These are phyloP conservation scores for Mycena pura DNA, from an alignment of 768 basidiomycete species.

Conservation along the genomic window DNA sequence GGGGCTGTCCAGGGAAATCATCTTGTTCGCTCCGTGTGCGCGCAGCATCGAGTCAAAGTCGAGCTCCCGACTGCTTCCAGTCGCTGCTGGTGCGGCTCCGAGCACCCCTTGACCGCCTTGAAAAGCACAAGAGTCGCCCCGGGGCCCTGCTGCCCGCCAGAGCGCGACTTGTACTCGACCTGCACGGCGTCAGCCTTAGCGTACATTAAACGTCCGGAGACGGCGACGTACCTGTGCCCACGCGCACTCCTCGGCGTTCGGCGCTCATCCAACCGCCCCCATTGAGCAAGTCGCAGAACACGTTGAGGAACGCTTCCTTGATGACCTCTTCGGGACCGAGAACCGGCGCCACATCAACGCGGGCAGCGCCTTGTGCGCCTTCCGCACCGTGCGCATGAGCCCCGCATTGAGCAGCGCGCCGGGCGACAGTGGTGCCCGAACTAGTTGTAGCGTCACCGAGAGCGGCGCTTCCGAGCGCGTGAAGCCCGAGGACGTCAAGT, in stretches of 20 bases:
- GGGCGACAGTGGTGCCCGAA: slow-evolving; percentile 51
- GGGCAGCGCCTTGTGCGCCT: slow-evolving; percentile 80
- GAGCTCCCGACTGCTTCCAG: slow-evolving; percentile 54
- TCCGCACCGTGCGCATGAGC: slow-evolving; percentile 80
- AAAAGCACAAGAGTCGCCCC: slow-evolving; percentile 78
- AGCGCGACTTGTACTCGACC: slow-evolving; percentile 88
- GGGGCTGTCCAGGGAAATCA: slow-evolving; percentile 46
- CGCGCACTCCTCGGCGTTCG: slow-evolving; percentile 83
- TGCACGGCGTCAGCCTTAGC: slow-evolving; percentile 35
- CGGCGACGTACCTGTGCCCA: slow-evolving; percentile 90
- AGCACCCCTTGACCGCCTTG: slow-evolving; percentile 87
- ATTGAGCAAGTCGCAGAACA: slow-evolving; percentile 82
- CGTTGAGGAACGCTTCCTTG: slow-evolving; percentile 90
- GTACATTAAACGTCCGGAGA: background rate
- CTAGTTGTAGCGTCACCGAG: slow-evolving; percentile 85
- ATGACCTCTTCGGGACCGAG: slow-evolving; percentile 80
- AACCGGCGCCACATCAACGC: slow-evolving; percentile 90
- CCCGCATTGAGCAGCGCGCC: slow-evolving; percentile 82
- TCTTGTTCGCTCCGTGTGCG: slow-evolving; percentile 54
- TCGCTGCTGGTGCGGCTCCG: slow-evolving; percentile 54
- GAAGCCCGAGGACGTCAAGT: slow-evolving; percentile 88
- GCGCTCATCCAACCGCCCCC: slow-evolving; percentile 87
- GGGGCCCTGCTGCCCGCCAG: slow-evolving; percentile 73
- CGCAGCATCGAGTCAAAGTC: slow-evolving; percentile 83
- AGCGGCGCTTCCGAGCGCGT: slow-evolving; percentile 78